Conservation (phyloP, 2,329 filamentous ascomycete species). For the Fusarium concolor region DNA sequence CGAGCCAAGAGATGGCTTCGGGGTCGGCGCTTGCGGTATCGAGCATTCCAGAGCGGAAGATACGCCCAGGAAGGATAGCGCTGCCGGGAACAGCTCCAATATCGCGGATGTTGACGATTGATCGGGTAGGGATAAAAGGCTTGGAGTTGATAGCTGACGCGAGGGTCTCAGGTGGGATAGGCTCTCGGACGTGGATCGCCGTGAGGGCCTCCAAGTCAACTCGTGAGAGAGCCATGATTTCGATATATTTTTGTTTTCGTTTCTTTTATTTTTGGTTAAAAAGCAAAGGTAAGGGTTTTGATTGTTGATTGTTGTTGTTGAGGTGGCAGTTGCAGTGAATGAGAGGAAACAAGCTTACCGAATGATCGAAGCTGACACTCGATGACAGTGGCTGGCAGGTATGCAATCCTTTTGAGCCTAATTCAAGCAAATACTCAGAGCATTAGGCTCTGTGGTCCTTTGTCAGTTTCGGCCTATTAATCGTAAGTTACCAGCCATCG, state of each 20-base stretch:
- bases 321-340: neutral
- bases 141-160: conserved; percentile 52
- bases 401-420: too few species aligned
- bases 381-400: too few species aligned
- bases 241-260: neutral
- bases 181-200: conserved; percentile 55
- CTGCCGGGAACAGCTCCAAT: conserved; percentile 59
- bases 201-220: conserved; percentile 53
- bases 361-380: conserved; percentile 3
- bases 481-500: neutral
- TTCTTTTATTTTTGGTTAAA: neutral
- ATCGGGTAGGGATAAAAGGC: conserved; percentile 60
- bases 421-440: neutral
- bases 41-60: conserved; percentile 62
- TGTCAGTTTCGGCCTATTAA: neutral
- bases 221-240: conserved; percentile 40
- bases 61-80: conserved; percentile 55
- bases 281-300: too few species aligned
- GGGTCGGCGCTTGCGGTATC: conserved; percentile 46
- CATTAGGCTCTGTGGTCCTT: neutral
- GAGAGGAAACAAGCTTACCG: neutral
- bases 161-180: conserved; percentile 54
- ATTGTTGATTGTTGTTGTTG: neutral
- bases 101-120: conserved; percentile 65
- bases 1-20: conserved; percentile 52